Evolutionary conservation across 1,139 yeast genomes (phyloP).

Genomic region (Candida sojae): DNA sequence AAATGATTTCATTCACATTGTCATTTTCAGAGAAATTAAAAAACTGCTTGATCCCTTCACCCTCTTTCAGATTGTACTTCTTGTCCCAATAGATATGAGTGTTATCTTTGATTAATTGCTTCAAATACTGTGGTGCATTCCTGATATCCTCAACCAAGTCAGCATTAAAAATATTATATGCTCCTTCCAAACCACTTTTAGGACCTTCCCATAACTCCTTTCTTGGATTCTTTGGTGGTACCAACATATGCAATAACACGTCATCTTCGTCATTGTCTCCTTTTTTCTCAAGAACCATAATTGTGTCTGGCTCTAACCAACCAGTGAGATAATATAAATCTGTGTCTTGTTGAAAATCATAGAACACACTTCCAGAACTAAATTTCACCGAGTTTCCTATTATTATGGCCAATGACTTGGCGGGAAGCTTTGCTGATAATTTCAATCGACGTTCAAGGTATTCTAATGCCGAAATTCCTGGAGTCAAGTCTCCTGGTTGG

Average conservation of each 20-base stretch:
- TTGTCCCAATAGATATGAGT: slow-evolving; percentile 54
- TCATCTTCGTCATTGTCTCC: slow-evolving; percentile 48
- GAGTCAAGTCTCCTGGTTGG: slow-evolving; percentile 77
- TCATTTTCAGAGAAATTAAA: slow-evolving; percentile 11
- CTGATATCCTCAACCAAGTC: slow-evolving; percentile 65
- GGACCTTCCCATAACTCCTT: slow-evolving; percentile 95
- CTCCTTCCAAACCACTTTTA: slow-evolving; percentile 85
- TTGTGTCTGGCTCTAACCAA: slow-evolving; percentile 90
- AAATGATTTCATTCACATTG: slow-evolving; percentile 19
- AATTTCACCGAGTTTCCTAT: slow-evolving; percentile 73
- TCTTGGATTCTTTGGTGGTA: slow-evolving; percentile 76
- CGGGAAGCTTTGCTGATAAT: slow-evolving; percentile 59
- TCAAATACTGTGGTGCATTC: slow-evolving; percentile 42
- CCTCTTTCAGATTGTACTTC: slow-evolving; percentile 16
- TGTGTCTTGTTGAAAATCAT: slow-evolving; percentile 89
- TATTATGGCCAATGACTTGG: slow-evolving; percentile 68
- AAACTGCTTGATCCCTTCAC: slow-evolving; percentile 10
- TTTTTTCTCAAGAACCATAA: slow-evolving; percentile 68
- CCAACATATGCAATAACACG: slow-evolving; percentile 71
- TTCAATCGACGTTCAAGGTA: slow-evolving; percentile 69
- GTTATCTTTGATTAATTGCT: slow-evolving; percentile 47
- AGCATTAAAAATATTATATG: slow-evolving; percentile 80
- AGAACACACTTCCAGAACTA: slow-evolving; percentile 88
- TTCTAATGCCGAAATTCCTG: slow-evolving; percentile 83
- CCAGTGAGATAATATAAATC: slow-evolving; percentile 87